Percentiles rank a stretch among this genome's conserved stretches.
These are phyloP conservation scores for Pleoardoris graminearum DNA, from an alignment of 2,329 filamentous ascomycete genomes.

Conservation along the genomic window DNA sequence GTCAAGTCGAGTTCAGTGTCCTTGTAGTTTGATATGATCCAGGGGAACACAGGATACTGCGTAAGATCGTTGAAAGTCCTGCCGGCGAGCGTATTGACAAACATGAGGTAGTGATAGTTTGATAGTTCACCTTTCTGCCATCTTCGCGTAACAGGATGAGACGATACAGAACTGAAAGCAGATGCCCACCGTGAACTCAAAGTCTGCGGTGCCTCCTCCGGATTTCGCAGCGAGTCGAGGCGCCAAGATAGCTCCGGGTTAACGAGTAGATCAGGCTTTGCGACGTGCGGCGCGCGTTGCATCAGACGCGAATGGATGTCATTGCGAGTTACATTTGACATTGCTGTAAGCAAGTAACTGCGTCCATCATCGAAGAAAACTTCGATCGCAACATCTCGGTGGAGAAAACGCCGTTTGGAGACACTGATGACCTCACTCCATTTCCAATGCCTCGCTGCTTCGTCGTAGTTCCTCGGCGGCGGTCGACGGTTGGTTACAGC, in stretches of 20 bases:
- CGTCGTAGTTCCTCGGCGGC: conserved; percentile 46
- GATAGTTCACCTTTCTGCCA: conserved; percentile 96
- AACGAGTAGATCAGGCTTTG: conserved; percentile 67
- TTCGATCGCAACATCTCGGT: conserved; percentile 94
- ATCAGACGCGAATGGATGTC: conserved; percentile 78
- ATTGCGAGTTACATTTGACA: conserved; percentile 73
- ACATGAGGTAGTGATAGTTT: conserved; percentile 98
- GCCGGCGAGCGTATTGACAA: conserved; percentile 96
- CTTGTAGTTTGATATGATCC: conserved; percentile 94
- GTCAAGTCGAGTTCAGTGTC: conserved; percentile 88
- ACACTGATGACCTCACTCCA: conserved; percentile 95
- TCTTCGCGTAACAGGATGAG: conserved; percentile 81
- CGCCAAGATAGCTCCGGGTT: conserved; percentile 91
- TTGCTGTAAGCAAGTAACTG: conserved; percentile 88
- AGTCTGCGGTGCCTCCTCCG: conserved; percentile 64
- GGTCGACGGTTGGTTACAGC: conserved; percentile 54
- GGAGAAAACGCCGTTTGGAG: conserved; percentile 92
- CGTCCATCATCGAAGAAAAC: conserved; percentile 96
- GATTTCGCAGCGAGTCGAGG: conserved; percentile 77
- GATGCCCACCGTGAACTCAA: conserved; percentile 89
- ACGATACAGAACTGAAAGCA: conserved; percentile 81
- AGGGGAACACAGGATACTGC: conserved; percentile 97
- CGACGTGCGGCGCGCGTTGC: conserved; percentile 78
- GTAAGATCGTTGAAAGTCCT: conserved; percentile 97
- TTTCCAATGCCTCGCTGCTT: conserved; percentile 88